Evolutionary conservation across 805 yeast genomes (phyloP), one percentile per base, ranked within the genome.

Genomic region (Myxozyma kluyveri): DNA sequence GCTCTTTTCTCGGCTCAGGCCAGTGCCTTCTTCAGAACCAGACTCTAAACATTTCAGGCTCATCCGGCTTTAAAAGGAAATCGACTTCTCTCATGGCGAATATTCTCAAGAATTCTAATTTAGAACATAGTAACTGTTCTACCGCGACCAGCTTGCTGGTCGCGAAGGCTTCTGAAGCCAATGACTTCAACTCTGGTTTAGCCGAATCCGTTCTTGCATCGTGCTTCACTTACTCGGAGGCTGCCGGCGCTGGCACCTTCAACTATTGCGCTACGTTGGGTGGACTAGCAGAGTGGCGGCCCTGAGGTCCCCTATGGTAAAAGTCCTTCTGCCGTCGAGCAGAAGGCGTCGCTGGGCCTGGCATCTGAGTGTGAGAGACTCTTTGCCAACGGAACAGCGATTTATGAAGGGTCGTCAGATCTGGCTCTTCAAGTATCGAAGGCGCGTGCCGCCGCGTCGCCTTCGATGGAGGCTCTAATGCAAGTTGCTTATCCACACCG

Each of bases 211-310:
- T 62, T 22, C 36, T 60, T 24, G 64, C 64, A 12, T 44, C 64
- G 3, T 61, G 64, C 60, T 38, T 35, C 40, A 52, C 61, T 33
- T 57, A 56, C 21, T 45, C 55, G 23, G 44, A 39, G 42, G 49
- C 54, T 22, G 42, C 64, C 24, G 61, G 58, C 26, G 53, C 60
- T 5, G 40, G 64, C 37, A 49, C 47, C 31, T 61, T 61, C 48
- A 47, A 57, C 46, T 61, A 61, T 46, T 57, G 62, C 56, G 52
- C 63, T 52, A 47, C 62, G 57, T 52, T 56, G 60, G 63, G 58
- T 29, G 59, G 62, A 46, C 64, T 47, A 49, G 58, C 64, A 46
- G 63, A 61, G 64, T 61, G 64, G 64, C 64, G 62, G 45, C 60
- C 64, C 64, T 61, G 64, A 61, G 64, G 64, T 47, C 55, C 64